These are phyloP conservation scores for Capillidium rhysosporum DNA, from an alignment of 371 early-diverging fungal genomes.

Conservation along the genomic window DNA sequence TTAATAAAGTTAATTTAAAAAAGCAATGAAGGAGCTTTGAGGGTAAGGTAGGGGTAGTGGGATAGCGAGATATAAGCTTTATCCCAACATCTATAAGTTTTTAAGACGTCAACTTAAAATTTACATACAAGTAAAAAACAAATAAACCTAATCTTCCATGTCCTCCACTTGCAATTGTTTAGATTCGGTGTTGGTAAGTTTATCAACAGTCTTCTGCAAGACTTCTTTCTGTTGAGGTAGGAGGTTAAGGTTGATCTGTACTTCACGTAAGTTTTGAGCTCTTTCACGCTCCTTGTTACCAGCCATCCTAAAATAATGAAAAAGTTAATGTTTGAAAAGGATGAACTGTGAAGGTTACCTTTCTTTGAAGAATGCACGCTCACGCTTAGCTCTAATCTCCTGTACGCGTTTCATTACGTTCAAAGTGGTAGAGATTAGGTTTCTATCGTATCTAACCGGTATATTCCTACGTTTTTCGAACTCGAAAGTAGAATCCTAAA, in stretches of 20 bases:
- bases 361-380: slow-evolving; percentile 73
- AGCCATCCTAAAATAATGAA: slow-evolving; percentile 24
- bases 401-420: slow-evolving; percentile 92
- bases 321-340: background rate
- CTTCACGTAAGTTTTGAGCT: slow-evolving; percentile 43
- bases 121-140: background rate
- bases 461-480: slow-evolving; percentile 97
- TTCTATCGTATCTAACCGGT: slow-evolving; percentile 91
- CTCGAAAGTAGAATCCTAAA: slow-evolving; percentile 81
- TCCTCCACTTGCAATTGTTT: background rate
- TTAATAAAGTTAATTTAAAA: too few relatives aligned
- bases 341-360: slow-evolving; percentile 12
- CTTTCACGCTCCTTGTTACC: slow-evolving; percentile 58
- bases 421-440: slow-evolving; percentile 82
- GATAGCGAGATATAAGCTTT: too few relatives aligned
- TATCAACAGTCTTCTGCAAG: slow-evolving; percentile 29
- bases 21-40: too few relatives aligned
- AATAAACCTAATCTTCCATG: slow-evolving; percentile 2
- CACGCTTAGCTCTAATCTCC: slow-evolving; percentile 80
- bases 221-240: slow-evolving; percentile 40
- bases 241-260: slow-evolving; percentile 73
- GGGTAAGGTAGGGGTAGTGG: too few relatives aligned
- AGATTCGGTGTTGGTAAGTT: slow-evolving; percentile 14
- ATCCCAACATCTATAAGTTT: too few relatives aligned
- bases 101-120: too few relatives aligned